Evolutionary conservation across 1,284 basidiomycete species (phyloP), one percentile per base, ranked within the genome.

Genomic region (Ganoderma boninense): DNA sequence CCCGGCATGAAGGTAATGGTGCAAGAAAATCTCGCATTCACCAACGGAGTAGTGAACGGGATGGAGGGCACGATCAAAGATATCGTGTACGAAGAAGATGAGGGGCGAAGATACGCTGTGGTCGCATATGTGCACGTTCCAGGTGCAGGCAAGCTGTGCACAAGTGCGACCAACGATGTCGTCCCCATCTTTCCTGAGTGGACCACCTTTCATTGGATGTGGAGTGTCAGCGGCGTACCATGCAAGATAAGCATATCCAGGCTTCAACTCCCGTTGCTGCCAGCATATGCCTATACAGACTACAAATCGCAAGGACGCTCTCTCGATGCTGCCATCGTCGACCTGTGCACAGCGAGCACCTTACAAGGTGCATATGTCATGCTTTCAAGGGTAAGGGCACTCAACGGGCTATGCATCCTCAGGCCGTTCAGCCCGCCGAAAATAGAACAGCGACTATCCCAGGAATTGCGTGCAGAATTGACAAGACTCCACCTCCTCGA

Each of bases 141-240:
- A 7, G 46, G 46, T 8, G 14, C 46, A 49, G 46, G 46, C 3
- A 49, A 23, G 1, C 10, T 49, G n/a, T 49, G 46, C 10, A 23
- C 46, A 7, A 49, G 10, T 23, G 46, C n/a, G 10, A 49, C n/a
- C 7, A 16, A 49, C n/a, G 46, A 49, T 20, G 3, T 49, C 20
- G 46, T 49, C 2, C 46, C 46, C 10, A 49, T 49, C n/a, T 49
- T 49, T 8, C 46, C n/a, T 0, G 46, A 49, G 20, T 49, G 20
- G 8, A 49, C 46, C 4, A 18, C n/a, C 3, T 49, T 49, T 7
- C 8, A 6, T 16, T 49, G 46, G 46, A 49, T 20, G 1, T 7
- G 5, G 2, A 8, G 0, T 0, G 4, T n/a, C 0, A 6, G 6
- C n/a, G 46, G 20, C n/a, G 5, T 5, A 49, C 7, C 10, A 0